Evolutionary conservation across 805 yeast genomes (phyloP).

Genomic region (Spencermartinsiella europaea): DNA sequence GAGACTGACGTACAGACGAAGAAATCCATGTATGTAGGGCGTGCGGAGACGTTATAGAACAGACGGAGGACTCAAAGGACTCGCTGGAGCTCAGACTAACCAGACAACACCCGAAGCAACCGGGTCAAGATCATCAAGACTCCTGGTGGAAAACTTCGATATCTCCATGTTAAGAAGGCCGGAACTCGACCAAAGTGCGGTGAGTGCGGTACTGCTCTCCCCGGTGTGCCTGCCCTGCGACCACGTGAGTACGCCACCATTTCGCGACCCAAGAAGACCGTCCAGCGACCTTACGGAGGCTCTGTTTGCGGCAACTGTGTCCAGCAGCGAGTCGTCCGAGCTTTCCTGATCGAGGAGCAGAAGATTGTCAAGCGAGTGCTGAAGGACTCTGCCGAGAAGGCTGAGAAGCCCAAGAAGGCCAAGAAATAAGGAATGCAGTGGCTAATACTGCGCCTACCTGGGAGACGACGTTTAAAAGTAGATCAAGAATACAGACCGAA

Average conservation of each 20-base stretch:
- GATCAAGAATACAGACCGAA: conserved; percentile 2
- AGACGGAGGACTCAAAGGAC: not conserved
- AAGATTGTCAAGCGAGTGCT: conserved; percentile 99
- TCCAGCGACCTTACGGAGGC: conserved; percentile 99
- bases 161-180: conserved; percentile 92
- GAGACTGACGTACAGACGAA: conserved; percentile 99
- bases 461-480: not conserved
- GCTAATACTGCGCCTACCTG: too few species aligned
- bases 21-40: conserved; percentile 88
- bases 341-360: conserved; percentile 99
- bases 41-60: not conserved
- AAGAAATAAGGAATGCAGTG: conserved; percentile 22
- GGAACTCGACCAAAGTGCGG: conserved; percentile 75
- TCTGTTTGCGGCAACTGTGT: conserved; percentile 94
- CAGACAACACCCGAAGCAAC: conserved; percentile 99
- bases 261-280: conserved; percentile 96
- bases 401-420: conserved; percentile 53
- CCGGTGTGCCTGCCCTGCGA: conserved; percentile 91
- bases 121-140: conserved; percentile 99
- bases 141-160: conserved; percentile 99
- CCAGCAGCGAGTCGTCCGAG: conserved; percentile 98
- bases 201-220: conserved; percentile 63
- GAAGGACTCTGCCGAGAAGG: conserved; percentile 92
- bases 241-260: conserved; percentile 96
- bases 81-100: not conserved